phyloP scores from a whole-genome alignment of 805 yeast species.

The Starmerella tilneyi region DNA sequence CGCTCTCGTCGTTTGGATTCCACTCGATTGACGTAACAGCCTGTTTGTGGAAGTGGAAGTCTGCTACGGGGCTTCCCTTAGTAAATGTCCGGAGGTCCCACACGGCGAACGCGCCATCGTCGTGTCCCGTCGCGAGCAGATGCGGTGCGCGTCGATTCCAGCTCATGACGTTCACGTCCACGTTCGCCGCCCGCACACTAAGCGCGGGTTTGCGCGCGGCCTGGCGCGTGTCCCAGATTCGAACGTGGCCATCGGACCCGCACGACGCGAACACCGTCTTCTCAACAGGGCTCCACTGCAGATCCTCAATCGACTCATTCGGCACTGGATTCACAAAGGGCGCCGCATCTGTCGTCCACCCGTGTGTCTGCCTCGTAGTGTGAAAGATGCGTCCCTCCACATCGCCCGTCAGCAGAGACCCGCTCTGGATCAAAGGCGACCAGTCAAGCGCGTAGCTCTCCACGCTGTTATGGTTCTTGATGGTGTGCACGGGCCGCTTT shows the following conservation, averaged over 20 bases:
- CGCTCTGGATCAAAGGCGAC: constrained; percentile 77
- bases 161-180: constrained; percentile 89
- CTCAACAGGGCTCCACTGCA: constrained; percentile 92
- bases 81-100: constrained; percentile 92
- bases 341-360: constrained; percentile 76
- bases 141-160: constrained; percentile 87
- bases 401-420: constrained; percentile 82
- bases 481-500: constrained; percentile 72
- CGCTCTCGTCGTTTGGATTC: constrained; percentile 91
- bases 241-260: constrained; percentile 80
- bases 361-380: constrained; percentile 62
- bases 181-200: constrained; percentile 63
- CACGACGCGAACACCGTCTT: constrained; percentile 90
- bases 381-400: constrained; percentile 69
- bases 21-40: constrained; percentile 88
- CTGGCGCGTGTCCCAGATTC: constrained; percentile 95
- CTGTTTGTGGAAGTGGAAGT: constrained; percentile 87
- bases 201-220: constrained; percentile 86
- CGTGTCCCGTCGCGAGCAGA: constrained; percentile 89
- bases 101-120: constrained; percentile 93
- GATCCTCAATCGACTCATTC: constrained; percentile 71
- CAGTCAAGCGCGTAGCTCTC: constrained; percentile 97
- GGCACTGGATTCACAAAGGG: constrained; percentile 50
- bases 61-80: constrained; percentile 72
- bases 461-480: constrained; percentile 79